These are phyloP conservation scores for Ophiostoma piceae DNA, from an alignment of 2,329 filamentous ascomycete genomes.

Conservation along the genomic window DNA sequence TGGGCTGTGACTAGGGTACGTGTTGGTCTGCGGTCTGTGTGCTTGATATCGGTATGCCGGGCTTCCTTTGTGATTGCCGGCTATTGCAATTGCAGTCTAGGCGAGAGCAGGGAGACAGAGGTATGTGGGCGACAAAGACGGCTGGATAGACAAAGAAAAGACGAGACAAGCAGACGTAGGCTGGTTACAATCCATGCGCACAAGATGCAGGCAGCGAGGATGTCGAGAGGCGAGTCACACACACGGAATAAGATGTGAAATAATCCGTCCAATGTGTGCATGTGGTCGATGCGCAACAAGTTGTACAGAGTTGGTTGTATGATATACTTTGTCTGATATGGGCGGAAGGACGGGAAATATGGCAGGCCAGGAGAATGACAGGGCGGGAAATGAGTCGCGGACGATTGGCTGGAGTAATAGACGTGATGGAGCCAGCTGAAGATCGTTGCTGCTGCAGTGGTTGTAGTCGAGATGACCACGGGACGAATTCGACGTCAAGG, in stretches of 20 bases:
- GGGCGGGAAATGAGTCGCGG: constrained; percentile 21
- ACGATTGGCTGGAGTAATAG: constrained; percentile 18
- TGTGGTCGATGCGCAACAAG: background rate
- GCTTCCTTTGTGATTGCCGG: background rate
- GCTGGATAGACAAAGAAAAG: constrained; percentile 3
- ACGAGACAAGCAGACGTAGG: background rate
- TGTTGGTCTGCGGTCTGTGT: background rate
- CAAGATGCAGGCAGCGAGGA: background rate
- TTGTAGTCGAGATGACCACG: background rate
- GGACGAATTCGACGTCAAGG: background rate
- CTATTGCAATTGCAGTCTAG: background rate
- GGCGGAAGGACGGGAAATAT: constrained; percentile 4
- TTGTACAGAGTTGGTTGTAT: background rate
- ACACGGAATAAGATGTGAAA: background rate
- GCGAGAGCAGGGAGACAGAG: background rate
- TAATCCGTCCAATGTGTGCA: background rate
- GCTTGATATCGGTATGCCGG: constrained; percentile 6
- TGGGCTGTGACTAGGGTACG: background rate
- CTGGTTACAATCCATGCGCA: background rate
- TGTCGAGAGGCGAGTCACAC: background rate
- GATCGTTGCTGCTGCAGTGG: constrained; percentile 14
- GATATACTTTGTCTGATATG: background rate
- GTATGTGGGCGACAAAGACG: background rate
- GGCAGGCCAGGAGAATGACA: constrained; percentile 1
- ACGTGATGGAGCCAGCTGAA: constrained; percentile 19